These are phyloP conservation scores for Trichoderma breve DNA, from an alignment of 2,329 filamentous ascomycete species.

Conservation along the genomic window DNA sequence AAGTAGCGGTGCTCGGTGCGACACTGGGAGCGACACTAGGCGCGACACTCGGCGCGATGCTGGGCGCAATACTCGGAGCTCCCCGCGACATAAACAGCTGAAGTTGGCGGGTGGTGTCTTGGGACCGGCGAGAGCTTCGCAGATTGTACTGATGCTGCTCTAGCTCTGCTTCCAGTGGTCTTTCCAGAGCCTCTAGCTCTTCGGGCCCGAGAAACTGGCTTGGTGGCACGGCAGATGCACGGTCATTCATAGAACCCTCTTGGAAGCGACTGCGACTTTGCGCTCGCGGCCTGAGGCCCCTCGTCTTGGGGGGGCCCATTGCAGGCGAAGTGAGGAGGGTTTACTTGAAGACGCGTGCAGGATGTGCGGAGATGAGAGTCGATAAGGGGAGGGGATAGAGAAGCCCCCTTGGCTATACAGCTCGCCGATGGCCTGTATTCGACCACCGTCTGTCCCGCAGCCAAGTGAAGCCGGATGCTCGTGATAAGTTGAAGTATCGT, in stretches of 20 bases:
- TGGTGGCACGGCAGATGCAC: conserved; percentile 68
- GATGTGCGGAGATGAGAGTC: neutral
- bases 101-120: conserved; percentile 13
- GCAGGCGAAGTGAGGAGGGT: neutral
- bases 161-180: conserved; percentile 23
- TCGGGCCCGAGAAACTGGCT: conserved; percentile 58
- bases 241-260: conserved; percentile 86
- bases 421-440: neutral
- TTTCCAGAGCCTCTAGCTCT: conserved; percentile 33
- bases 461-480: neutral
- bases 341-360: neutral
- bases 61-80: neutral
- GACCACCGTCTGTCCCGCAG: neutral
- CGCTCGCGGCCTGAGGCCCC: conserved; percentile 34
- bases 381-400: neutral
- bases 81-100: conserved; percentile 8
- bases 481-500: neutral
- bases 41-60: neutral
- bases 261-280: conserved; percentile 55
- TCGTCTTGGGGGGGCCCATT: conserved; percentile 32
- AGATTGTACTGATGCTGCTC: conserved; percentile 3
- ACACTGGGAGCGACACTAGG: conserved; percentile 1
- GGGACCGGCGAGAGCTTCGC: conserved; percentile 3
- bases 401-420: neutral
- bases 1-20: neutral